Conservation (phyloP, 2,329 filamentous ascomycete genomes). For the Chaetomium strumarium region DNA sequence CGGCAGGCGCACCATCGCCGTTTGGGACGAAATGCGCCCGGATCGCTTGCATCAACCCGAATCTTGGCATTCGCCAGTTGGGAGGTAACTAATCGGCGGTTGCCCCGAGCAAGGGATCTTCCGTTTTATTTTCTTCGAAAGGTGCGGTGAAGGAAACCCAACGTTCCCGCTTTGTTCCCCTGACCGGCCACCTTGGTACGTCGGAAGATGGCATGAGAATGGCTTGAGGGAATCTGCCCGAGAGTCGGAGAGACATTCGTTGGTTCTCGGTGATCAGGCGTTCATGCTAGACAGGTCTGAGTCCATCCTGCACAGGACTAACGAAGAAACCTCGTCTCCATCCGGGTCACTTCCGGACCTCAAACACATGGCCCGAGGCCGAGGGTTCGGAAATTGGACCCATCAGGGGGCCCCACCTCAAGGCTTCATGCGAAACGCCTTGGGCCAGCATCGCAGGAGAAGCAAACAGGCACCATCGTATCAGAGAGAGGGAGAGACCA, state of each 20-base stretch:
- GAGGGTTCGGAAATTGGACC: too few species aligned
- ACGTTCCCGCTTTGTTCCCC: constrained; percentile 1
- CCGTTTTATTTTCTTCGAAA: constrained; percentile 1
- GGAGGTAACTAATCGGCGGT: constrained; percentile 12
- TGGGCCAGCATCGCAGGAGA: constrained; percentile 8
- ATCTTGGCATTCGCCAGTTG: constrained; percentile 10
- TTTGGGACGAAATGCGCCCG: constrained; percentile 5
- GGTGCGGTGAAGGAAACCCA: constrained; percentile 10
- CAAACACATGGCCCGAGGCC: too few species aligned
- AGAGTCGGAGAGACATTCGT: neutral
- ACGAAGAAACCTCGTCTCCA: constrained; percentile 8
- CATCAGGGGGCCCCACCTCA: neutral
- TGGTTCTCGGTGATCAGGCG: neutral
- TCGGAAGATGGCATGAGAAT: neutral
- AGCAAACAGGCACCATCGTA: constrained; percentile 3
- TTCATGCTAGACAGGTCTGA: constrained; percentile 6
- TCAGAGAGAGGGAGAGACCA: neutral
- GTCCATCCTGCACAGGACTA: constrained; percentile 1
- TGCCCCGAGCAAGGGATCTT: constrained; percentile 11
- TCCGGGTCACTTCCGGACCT: constrained; percentile 20
- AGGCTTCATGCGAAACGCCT: constrained; percentile 14
- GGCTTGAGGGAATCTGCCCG: neutral
- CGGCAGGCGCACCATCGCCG: constrained; percentile 10
- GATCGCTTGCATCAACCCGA: constrained; percentile 9
- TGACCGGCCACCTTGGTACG: constrained; percentile 1